Evolutionary conservation across 2,329 filamentous ascomycete genomes (phyloP).

Genomic region (Exophiala oligosperma): DNA sequence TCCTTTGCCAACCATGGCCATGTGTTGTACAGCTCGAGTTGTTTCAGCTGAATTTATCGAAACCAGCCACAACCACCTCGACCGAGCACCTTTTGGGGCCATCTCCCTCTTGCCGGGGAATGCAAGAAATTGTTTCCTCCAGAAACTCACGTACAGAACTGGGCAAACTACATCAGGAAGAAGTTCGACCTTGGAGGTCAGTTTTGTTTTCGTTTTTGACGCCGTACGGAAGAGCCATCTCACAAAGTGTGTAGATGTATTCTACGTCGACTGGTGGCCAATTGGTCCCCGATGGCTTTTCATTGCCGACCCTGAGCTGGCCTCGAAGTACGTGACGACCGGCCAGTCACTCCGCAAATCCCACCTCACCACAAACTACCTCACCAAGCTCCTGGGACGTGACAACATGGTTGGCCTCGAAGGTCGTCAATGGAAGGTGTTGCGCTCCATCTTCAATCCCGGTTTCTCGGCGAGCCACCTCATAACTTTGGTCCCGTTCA

Average conservation of each 20-base stretch:
- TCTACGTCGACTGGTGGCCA: slow-evolving; percentile 32
- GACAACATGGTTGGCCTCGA: slow-evolving; percentile 30
- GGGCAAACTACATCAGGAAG: slow-evolving; percentile 27
- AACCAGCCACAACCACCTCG: slow-evolving; percentile 30
- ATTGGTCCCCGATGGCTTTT: slow-evolving; percentile 27
- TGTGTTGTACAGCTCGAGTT: neutral
- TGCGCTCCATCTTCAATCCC: slow-evolving; percentile 35
- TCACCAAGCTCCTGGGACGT: slow-evolving; percentile 24
- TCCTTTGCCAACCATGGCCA: neutral
- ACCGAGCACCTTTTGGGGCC: slow-evolving; percentile 28
- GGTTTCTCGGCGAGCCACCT: slow-evolving; percentile 34
- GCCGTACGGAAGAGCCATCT: neutral
- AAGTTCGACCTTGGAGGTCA: slow-evolving; percentile 27
- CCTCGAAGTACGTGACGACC: slow-evolving; percentile 25
- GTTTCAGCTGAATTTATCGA: neutral
- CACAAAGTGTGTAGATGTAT: slow-evolving; percentile 18
- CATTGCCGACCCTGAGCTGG: slow-evolving; percentile 24
- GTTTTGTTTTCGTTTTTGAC: neutral
- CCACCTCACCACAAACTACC: slow-evolving; percentile 5
- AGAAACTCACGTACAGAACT: slow-evolving; percentile 24
- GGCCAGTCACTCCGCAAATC: slow-evolving; percentile 29
- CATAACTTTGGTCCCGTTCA: slow-evolving; percentile 30
- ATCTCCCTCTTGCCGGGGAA: slow-evolving; percentile 25
- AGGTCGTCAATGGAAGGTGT: slow-evolving; percentile 32
- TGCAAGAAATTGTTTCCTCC: slow-evolving; percentile 26